Conservation (phyloP, 352 stramenopile genomes). For the Phytophthora lateralis region DNA sequence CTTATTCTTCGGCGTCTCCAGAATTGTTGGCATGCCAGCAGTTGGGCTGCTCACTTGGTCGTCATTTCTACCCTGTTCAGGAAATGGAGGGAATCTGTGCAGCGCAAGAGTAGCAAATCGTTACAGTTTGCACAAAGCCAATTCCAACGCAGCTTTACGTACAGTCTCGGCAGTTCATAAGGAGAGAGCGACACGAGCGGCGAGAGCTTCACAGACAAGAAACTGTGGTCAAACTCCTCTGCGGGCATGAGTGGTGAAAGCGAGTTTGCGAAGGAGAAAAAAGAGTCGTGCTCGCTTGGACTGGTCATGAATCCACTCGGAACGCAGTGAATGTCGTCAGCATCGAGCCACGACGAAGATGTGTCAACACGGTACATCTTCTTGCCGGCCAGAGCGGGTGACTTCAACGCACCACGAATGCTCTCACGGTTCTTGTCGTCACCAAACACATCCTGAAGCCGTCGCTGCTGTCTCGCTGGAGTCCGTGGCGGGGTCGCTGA, state of each 20-base stretch:
- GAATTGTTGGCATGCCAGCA: not conserved
- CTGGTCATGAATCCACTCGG: constrained; percentile 41
- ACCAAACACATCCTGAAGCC: constrained; percentile 46
- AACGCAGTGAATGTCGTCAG: constrained; percentile 45
- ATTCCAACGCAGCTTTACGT: constrained; percentile 25
- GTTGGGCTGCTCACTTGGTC: constrained; percentile 6
- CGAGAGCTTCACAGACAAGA: constrained; percentile 65
- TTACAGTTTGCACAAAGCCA: constrained; percentile 9
- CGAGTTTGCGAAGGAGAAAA: constrained; percentile 82
- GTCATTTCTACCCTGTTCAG: constrained; percentile 35
- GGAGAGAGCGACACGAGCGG: constrained; percentile 56
- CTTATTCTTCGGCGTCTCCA: constrained; percentile 18
- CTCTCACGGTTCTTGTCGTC: constrained; percentile 19
- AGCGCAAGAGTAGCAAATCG: constrained; percentile 2
- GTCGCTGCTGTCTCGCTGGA: constrained; percentile 40
- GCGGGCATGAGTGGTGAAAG: constrained; percentile 65
- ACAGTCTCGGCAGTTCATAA: constrained; percentile 73
- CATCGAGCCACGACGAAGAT: constrained; percentile 18
- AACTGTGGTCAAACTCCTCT: constrained; percentile 69
- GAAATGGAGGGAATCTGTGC: constrained; percentile 65
- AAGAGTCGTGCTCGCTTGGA: constrained; percentile 69
- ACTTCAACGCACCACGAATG: constrained; percentile 16
- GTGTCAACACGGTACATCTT: constrained; percentile 5
- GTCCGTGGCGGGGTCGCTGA: constrained; percentile 14
- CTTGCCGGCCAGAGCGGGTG: not conserved